Conservation (phyloP, 805 yeast genomes). For the Kregervanrija delftensis region DNA sequence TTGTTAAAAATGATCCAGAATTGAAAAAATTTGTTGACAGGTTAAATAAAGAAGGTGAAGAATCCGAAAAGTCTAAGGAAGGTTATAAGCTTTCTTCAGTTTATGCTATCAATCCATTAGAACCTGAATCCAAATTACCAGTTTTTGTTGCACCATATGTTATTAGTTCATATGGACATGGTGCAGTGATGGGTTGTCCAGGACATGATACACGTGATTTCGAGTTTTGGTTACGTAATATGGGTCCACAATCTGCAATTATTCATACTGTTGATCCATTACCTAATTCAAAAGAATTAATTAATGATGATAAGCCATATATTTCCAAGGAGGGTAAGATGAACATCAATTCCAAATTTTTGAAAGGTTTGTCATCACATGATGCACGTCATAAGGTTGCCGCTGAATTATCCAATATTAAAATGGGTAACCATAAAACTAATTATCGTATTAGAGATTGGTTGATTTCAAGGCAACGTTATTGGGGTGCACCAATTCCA, state of each 20-base stretch:
- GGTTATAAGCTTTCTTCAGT: constrained; percentile 50
- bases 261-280: constrained; percentile 41
- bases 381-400: constrained; percentile 49
- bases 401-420: constrained; percentile 28
- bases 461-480: constrained; percentile 90
- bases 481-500: constrained; percentile 99
- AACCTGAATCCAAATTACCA: constrained; percentile 44
- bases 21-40: constrained; percentile 41
- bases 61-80: constrained; percentile 36
- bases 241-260: constrained; percentile 35
- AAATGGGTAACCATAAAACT: constrained; percentile 39
- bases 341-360: constrained; percentile 40
- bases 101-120: constrained; percentile 54
- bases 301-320: constrained; percentile 25
- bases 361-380: constrained; percentile 39
- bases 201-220: constrained; percentile 84
- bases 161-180: constrained; percentile 73
- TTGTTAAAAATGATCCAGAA: constrained; percentile 31
- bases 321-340: constrained; percentile 39
- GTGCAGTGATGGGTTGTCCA: constrained; percentile 98
- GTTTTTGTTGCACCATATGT: constrained; percentile 91
- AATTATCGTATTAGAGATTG: constrained; percentile 80
- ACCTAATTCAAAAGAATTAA: background rate
- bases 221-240: constrained; percentile 69
- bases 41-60: constrained; percentile 32